These are phyloP conservation scores for Pseudogymnoascus sp. DNA, from an alignment of 2,329 filamentous ascomycete genomes.

Conservation along the genomic window DNA sequence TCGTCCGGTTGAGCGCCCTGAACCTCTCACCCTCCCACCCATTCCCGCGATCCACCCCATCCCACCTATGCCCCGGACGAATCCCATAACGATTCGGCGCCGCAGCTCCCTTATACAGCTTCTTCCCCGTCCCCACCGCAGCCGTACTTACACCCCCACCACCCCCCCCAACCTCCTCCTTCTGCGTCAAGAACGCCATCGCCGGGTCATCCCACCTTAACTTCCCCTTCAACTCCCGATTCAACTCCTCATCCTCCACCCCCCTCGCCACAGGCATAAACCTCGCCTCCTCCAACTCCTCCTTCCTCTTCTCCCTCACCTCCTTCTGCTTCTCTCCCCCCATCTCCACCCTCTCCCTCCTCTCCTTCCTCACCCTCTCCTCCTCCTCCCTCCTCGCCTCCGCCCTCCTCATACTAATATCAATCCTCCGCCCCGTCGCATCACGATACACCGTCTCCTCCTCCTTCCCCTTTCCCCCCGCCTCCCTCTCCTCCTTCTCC, in stretches of 20 bases:
- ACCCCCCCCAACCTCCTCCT: slow-evolving; percentile 27
- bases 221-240: slow-evolving; percentile 68
- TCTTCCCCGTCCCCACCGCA: slow-evolving; percentile 18
- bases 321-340: slow-evolving; percentile 80
- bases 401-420: slow-evolving; percentile 82
- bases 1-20: slow-evolving; percentile 71
- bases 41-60: slow-evolving; percentile 89
- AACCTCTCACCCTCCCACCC: slow-evolving; percentile 94
- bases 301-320: slow-evolving; percentile 56
- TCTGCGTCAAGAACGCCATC: slow-evolving; percentile 62
- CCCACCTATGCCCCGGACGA: slow-evolving; percentile 86
- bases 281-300: slow-evolving; percentile 71
- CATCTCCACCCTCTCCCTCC: slow-evolving; percentile 59
- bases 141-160: slow-evolving; percentile 16
- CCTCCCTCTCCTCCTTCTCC: slow-evolving; percentile 32
- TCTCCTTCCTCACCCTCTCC: slow-evolving; percentile 58
- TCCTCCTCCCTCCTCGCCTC: slow-evolving; percentile 76
- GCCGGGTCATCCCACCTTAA: slow-evolving; percentile 94
- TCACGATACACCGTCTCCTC: slow-evolving; percentile 92
- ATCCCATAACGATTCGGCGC: slow-evolving; percentile 93
- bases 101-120: slow-evolving; percentile 67
- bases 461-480: slow-evolving; percentile 38
- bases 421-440: slow-evolving; percentile 88
- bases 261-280: slow-evolving; percentile 72
- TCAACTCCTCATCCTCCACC: slow-evolving; percentile 81